phyloP scores from a whole-genome alignment of 2,329 filamentous ascomycete genomes.

The Sclerotinia borealis region DNA sequence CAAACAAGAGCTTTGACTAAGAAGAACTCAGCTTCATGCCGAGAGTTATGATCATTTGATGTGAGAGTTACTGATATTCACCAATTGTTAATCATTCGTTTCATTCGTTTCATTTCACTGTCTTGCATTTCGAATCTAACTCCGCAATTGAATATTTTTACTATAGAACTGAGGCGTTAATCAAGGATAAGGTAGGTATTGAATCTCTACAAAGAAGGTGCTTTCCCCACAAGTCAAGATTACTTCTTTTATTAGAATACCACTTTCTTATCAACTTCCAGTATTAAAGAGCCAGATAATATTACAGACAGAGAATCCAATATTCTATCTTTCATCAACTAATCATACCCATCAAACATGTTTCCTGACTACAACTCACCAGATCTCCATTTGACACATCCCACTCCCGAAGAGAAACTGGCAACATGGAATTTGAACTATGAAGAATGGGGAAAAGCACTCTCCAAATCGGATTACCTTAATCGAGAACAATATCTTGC shows the following conservation, averaged over 20 bases:
- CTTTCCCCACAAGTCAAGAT: neutral
- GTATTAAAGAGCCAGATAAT: conserved; percentile 4
- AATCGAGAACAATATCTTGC: conserved; percentile 52
- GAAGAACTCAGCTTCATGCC: neutral
- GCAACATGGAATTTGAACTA: conserved; percentile 52
- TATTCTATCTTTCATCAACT: conserved; percentile 4
- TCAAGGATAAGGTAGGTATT: neutral
- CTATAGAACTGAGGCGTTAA: too few species aligned
- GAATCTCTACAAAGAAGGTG: neutral
- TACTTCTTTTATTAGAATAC: neutral
- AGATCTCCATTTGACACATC: conserved; percentile 45
- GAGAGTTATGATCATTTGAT: conserved; percentile 5
- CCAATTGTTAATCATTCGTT: neutral
- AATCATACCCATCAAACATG: conserved; percentile 7
- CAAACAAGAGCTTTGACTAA: conserved; percentile 7
- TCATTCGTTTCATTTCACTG: neutral
- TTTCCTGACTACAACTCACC: conserved; percentile 27
- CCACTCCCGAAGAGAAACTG: conserved; percentile 49
- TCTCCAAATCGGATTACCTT: conserved; percentile 51
- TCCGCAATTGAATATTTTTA: neutral
- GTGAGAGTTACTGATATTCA: neutral
- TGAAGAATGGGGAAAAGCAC: conserved; percentile 51
- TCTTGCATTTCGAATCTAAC: neutral
- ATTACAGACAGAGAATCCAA: neutral
- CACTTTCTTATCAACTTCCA: neutral